Evolutionary conservation across 177 flowering plant species (phyloP).

Genomic region (Vitis hybrid): DNA sequence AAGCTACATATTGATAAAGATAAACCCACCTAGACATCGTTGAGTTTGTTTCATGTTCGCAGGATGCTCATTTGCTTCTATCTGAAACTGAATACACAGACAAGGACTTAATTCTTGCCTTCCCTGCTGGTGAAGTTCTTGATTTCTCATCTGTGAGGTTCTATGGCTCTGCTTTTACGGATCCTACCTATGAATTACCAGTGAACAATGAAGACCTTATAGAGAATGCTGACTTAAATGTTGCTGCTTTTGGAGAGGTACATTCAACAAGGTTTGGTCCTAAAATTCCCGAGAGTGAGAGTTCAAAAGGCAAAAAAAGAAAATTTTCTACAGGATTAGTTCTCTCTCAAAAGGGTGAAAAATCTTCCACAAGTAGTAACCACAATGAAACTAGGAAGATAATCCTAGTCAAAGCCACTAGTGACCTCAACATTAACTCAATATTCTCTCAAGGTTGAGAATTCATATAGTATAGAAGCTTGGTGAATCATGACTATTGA

Average conservation of each 20-base stretch:
- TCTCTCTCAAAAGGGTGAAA: no score
- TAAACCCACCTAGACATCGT: conserved; percentile 15
- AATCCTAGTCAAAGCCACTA: no score
- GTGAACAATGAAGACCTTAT: conserved; percentile 23
- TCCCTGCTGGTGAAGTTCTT: conserved; percentile 19
- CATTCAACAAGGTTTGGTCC: conserved; percentile 17
- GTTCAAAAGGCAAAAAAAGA: no score
- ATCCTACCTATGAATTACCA: conserved; percentile 23
- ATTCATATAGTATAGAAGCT: no score
- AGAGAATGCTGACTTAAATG: conserved; percentile 20
- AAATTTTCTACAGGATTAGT: no score
- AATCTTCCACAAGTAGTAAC: no score
- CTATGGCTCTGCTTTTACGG: conserved; percentile 16
- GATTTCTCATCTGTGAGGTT: conserved; percentile 31
- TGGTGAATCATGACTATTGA: no score
- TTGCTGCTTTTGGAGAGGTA: conserved; percentile 15
- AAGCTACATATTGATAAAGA: conserved; percentile 19
- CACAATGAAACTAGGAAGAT: no score
- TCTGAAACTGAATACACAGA: conserved; percentile 25
- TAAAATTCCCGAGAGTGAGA: conserved; percentile 12
- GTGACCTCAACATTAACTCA: no score
- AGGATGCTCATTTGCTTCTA: conserved; percentile 19
- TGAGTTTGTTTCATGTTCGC: conserved; percentile 20
- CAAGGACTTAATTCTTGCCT: conserved; percentile 29
- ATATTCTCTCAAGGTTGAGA: no score